These are phyloP conservation scores for Penicillium sp. DNA, from an alignment of 2,329 filamentous ascomycete species.

Conservation along the genomic window DNA sequence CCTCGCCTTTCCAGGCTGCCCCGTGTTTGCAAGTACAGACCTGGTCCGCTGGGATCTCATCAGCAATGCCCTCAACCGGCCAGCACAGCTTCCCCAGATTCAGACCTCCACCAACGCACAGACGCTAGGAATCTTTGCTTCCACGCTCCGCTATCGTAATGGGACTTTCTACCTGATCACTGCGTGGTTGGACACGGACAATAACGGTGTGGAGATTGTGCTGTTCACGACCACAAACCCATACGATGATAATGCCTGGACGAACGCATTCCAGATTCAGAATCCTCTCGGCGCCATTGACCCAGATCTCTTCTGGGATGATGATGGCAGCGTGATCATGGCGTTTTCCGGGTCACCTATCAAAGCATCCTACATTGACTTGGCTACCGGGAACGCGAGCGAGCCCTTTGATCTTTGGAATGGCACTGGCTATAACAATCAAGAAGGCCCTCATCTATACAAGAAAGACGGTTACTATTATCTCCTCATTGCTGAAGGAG, in stretches of 20 bases:
- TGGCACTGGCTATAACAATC: slow-evolving; percentile 46
- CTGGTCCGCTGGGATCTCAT: slow-evolving; percentile 28
- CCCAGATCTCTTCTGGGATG: slow-evolving; percentile 27
- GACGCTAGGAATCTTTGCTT: slow-evolving; percentile 44
- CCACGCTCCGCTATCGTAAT: slow-evolving; percentile 42
- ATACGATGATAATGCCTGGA: slow-evolving; percentile 16
- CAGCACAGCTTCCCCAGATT: slow-evolving; percentile 39
- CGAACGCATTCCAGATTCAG: background rate
- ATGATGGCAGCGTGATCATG: slow-evolving; percentile 11
- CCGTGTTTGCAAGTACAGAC: slow-evolving; percentile 49
- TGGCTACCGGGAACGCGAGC: background rate
- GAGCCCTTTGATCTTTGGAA: slow-evolving; percentile 40
- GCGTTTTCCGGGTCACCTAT: slow-evolving; percentile 34
- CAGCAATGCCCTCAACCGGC: slow-evolving; percentile 29
- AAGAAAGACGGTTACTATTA: slow-evolving; percentile 32
- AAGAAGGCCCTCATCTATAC: slow-evolving; percentile 31
- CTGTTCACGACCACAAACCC: slow-evolving; percentile 20
- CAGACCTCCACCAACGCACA: slow-evolving; percentile 15
- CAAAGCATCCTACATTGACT: slow-evolving; percentile 2
- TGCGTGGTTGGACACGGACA: background rate
- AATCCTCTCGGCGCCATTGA: slow-evolving; percentile 16
- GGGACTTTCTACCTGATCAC: slow-evolving; percentile 39
- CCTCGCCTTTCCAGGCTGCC: slow-evolving; percentile 48
- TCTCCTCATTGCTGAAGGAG: slow-evolving; percentile 23
- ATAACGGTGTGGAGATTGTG: slow-evolving; percentile 34